phyloP scores from a whole-genome alignment of 305 asterid species.

The Fraxinus dipetala region DNA sequence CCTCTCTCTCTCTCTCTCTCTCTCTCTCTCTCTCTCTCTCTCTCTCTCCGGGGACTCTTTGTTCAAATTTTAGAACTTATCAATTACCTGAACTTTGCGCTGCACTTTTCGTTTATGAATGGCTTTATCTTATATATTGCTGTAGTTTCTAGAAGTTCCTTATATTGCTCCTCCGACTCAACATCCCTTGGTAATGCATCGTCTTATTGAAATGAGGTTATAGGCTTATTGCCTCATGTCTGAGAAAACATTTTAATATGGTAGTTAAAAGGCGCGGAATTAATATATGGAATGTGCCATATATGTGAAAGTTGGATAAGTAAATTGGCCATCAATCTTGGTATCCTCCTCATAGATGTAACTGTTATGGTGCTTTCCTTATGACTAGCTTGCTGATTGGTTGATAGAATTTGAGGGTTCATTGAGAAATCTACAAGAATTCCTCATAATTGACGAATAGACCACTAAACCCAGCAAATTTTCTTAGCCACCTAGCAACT shows the following conservation, averaged over 20 bases:
- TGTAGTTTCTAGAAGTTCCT: background rate
- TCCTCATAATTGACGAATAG: background rate
- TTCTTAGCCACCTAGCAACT: background rate
- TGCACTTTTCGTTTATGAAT: background rate
- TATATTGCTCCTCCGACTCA: background rate
- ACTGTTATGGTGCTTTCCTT: background rate
- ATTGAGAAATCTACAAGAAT: background rate
- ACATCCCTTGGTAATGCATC: background rate
- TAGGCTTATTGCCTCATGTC: background rate
- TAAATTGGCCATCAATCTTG: background rate
- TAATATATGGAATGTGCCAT: background rate
- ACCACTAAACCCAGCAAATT: background rate
- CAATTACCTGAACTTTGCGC: background rate
- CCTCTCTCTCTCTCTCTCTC: too few relatives aligned
- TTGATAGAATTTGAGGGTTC: background rate
- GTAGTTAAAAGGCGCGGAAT: background rate
- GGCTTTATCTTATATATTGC: background rate
- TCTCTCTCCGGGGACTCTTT: background rate
- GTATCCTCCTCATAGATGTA: background rate
- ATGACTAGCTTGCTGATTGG: background rate
- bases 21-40: background rate
- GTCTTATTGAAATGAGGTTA: background rate
- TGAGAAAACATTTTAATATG: background rate
- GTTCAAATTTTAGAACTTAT: background rate
- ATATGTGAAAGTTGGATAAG: background rate